Percentiles rank a stretch among this genome's conserved stretches.
These are phyloP conservation scores for Salix arbutifolia DNA, from an alignment of 345 rosid species.

Conservation along the genomic window DNA sequence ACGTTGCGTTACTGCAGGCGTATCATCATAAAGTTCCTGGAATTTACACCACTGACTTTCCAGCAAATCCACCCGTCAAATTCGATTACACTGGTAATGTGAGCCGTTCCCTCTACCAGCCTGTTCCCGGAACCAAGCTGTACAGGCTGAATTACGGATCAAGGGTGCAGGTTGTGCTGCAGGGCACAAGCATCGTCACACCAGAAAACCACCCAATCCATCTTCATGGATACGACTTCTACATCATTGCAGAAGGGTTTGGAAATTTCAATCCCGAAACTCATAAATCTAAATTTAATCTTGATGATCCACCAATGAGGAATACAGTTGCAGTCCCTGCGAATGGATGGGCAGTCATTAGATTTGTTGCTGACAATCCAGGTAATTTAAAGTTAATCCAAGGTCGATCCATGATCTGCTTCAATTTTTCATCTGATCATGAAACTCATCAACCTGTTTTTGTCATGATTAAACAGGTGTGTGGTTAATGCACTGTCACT, in stretches of 20 bases:
- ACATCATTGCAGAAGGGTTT: slow-evolving; percentile 72
- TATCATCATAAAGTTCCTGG: slow-evolving; percentile 53
- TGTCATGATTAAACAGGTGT: slow-evolving; percentile 43
- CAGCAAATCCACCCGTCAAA: slow-evolving; percentile 52
- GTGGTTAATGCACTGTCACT: slow-evolving; percentile 93
- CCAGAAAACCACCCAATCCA: slow-evolving; percentile 93
- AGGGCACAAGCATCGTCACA: slow-evolving; percentile 73
- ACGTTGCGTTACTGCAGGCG: slow-evolving; percentile 71
- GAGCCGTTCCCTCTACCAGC: slow-evolving; percentile 63
- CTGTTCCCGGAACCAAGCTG: slow-evolving; percentile 56
- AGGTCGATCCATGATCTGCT: background rate
- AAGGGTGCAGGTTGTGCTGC: slow-evolving; percentile 73
- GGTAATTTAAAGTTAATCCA: slow-evolving; percentile 37
- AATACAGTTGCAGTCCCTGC: slow-evolving; percentile 76
- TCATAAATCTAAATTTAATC: slow-evolving; percentile 69
- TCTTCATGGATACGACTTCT: slow-evolving; percentile 92
- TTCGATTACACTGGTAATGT: slow-evolving; percentile 89
- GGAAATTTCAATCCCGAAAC: slow-evolving; percentile 76
- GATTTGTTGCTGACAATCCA: slow-evolving; percentile 95
- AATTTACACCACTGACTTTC: slow-evolving; percentile 84
- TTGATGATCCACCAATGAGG: slow-evolving; percentile 83
- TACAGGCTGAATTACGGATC: slow-evolving; percentile 71
- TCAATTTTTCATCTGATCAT: background rate
- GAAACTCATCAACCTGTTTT: background rate
- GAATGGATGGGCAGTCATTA: slow-evolving; percentile 86